Evolutionary conservation across 1,284 basidiomycete genomes (phyloP).

Genomic region (Meira nashicola): DNA sequence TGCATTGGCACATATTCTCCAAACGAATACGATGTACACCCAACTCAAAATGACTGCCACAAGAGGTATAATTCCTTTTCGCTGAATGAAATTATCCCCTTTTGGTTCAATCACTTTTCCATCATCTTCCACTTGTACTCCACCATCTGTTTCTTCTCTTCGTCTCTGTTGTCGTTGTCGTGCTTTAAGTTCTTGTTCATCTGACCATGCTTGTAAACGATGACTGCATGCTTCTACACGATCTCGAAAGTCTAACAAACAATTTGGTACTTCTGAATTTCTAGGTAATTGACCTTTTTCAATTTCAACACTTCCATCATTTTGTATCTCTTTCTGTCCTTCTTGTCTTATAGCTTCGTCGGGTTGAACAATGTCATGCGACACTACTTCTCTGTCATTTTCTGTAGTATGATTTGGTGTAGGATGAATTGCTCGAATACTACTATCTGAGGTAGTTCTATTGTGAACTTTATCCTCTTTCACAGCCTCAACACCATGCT

Average conservation of each 20-base stretch:
- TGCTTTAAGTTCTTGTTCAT: constrained; percentile 1
- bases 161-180: not conserved
- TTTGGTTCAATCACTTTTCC: constrained; percentile 10
- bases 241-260: not conserved
- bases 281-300: not conserved
- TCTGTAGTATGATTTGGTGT: no score
- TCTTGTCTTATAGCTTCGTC: not conserved
- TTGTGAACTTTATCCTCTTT: not conserved
- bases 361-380: not conserved
- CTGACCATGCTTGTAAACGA: constrained; percentile 6
- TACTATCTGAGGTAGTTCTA: no score
- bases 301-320: not conserved
- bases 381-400: not conserved
- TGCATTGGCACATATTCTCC: constrained; percentile 30
- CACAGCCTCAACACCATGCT: not conserved
- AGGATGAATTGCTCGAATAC: no score
- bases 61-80: constrained; percentile 32
- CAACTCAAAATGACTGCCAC: constrained; percentile 36
- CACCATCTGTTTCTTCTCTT: not conserved
- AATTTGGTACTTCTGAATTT: not conserved
- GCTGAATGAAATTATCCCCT: constrained; percentile 22
- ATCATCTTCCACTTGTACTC: constrained; percentile 1
- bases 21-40: constrained; percentile 41
- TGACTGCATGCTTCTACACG: constrained; percentile 3
- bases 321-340: not conserved